phyloP scores from a whole-genome alignment of 192 early-diverging fungal genomes.

The Coemansia sp. region DNA sequence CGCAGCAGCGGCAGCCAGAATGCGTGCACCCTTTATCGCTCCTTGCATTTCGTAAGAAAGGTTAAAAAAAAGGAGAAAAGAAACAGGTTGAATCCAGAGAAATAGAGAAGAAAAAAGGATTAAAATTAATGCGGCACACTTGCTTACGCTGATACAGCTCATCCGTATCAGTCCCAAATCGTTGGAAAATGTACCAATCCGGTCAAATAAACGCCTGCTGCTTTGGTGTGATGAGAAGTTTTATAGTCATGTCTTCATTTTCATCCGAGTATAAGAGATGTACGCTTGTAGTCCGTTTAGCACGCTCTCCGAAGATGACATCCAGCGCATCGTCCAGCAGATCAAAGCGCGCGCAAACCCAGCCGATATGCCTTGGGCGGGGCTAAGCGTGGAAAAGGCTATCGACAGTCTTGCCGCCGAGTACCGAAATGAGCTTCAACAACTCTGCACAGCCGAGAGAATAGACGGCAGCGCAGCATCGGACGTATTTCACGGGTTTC shows the following conservation, averaged over 20 bases:
- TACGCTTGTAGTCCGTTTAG: background rate
- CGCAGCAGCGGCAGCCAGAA: constrained; percentile 17
- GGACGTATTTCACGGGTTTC: background rate
- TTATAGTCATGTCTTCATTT: background rate
- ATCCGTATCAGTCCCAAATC: background rate
- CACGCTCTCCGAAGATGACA: constrained; percentile 2
- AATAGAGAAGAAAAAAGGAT: background rate
- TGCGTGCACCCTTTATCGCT: constrained; percentile 19
- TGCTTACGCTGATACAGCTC: constrained; percentile 1
- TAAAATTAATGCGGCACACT: background rate
- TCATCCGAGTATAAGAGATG: background rate
- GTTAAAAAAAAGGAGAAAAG: background rate
- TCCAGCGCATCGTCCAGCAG: constrained; percentile 15
- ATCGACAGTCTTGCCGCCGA: constrained; percentile 11
- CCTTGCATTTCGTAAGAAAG: background rate
- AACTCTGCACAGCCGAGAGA: background rate
- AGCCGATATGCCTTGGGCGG: background rate
- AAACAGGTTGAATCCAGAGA: background rate
- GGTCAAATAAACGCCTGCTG: background rate
- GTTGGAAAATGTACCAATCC: background rate
- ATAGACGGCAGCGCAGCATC: background rate
- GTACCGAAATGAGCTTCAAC: constrained; percentile 1
- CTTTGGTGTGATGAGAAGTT: background rate
- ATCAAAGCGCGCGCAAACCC: constrained; percentile 10
- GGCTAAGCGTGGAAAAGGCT: background rate